Base-by-base conservation (phyloP, 2,329 filamentous ascomycete species). In the Bisporella sp. region DNA sequence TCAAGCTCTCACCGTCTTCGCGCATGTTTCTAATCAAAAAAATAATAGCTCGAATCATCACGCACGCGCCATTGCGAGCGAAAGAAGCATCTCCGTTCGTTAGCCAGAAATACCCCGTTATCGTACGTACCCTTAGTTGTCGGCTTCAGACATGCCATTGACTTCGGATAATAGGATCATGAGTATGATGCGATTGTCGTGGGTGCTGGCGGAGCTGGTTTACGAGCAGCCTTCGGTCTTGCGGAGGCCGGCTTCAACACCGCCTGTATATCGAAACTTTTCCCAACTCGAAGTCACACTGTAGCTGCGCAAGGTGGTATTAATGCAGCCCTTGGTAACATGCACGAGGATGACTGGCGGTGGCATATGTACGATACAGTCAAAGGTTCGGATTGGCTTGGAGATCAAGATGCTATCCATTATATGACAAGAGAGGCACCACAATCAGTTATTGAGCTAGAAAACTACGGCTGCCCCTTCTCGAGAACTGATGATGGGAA, bases 21-120 rank as follows among this genome's bases (percentile, higher is more conserved):
- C 21, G 21, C 21, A 21, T 21, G 21, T 21, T 21, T 21, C 21
- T 21, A 21, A 21, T 3, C 21, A 21, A 21, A 21, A 21, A 21
- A 21, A 21, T 37, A 48, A 43, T 63, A 90, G 88, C 89, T 66
- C 84, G 86, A 69, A 88, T 97, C 68, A 87, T 95, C 69, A 84
- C 87, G 63, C 92, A 86, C 71, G 81, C 84, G 62, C 88, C 89
- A 60, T 78, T 97, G 59, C 85, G 90, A 70, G 93, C 92, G 51
- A 96, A 95, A 77, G 91, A 96, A 76, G 91, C 91, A 32, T 88
- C 88, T 57, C 84, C 88, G 45, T 88, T 89, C 67, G 80, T 96
- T 64, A 87, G 84, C 71, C 85, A 78, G 71, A 93, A 96, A 73
- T 97, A 99, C 71, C 87, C 90, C 46, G 88, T 99, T 64, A 91